Percentiles rank a stretch among this genome's conserved stretches.
These are phyloP conservation scores for Rutstroemia sydowiana DNA, from an alignment of 2,329 filamentous ascomycete genomes.

Conservation along the genomic window DNA sequence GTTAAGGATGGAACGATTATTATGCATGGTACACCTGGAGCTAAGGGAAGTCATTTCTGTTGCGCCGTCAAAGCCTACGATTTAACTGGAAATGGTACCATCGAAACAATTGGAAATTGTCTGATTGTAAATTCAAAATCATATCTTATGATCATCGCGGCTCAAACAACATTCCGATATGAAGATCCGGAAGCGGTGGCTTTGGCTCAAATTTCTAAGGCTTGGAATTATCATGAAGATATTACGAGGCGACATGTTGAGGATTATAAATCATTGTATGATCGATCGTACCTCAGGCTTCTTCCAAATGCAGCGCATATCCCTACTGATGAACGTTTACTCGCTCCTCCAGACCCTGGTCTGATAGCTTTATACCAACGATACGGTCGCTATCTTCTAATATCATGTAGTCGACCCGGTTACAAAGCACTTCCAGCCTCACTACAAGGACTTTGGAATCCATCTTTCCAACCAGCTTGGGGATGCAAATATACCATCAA, in stretches of 20 bases:
- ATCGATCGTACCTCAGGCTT: constrained; percentile 25
- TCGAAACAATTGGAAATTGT: constrained; percentile 29
- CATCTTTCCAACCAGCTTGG: constrained; percentile 37
- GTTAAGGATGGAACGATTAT: constrained; percentile 28
- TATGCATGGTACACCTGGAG: constrained; percentile 35
- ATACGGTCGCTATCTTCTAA: constrained; percentile 35
- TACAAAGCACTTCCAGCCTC: constrained; percentile 34
- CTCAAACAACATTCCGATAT: constrained; percentile 34
- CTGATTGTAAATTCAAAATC: constrained; percentile 32
- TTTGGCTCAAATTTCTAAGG: background rate
- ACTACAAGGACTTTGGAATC: constrained; percentile 40
- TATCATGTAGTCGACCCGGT: constrained; percentile 29
- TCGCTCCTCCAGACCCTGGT: constrained; percentile 15
- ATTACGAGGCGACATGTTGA: constrained; percentile 27
- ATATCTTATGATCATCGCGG: constrained; percentile 32
- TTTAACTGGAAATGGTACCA: constrained; percentile 20
- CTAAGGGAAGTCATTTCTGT: constrained; percentile 30
- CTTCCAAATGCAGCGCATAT: constrained; percentile 18
- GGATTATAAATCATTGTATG: constrained; percentile 31
- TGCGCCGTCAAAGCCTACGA: constrained; percentile 28
- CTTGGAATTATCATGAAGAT: constrained; percentile 9
- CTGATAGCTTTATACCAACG: constrained; percentile 31
- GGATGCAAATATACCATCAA: constrained; percentile 44
- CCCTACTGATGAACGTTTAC: constrained; percentile 29
- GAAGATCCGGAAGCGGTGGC: constrained; percentile 19